A percentile compares a stretch with the other conserved stretches of the same genome.
Conservation (phyloP, 306 rosid species). For the Casuarina glauca region DNA sequence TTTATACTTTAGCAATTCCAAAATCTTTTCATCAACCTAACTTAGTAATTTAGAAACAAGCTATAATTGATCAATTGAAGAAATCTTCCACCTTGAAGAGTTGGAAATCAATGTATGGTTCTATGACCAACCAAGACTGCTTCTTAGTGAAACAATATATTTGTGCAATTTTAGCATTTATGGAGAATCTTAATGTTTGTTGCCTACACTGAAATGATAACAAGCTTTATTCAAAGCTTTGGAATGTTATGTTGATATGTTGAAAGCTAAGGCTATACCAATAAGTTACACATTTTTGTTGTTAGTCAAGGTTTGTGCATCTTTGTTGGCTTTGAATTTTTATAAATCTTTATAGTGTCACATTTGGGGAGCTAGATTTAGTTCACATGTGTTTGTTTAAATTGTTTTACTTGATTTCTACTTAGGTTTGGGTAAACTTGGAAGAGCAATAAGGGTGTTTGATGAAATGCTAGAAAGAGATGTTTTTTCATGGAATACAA, state of each 20-base stretch:
- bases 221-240: constrained; percentile 40
- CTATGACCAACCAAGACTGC: constrained; percentile 35
- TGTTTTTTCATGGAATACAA: constrained; percentile 44
- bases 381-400: constrained; percentile 30
- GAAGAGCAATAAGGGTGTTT: constrained; percentile 50
- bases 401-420: constrained; percentile 69
- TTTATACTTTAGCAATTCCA: too few relatives aligned
- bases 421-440: constrained; percentile 34
- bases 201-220: constrained; percentile 68
- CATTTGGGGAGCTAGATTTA: too few relatives aligned
- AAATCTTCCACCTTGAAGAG: too few relatives aligned
- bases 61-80: too few relatives aligned
- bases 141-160: constrained; percentile 13
- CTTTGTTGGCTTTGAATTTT: constrained; percentile 21
- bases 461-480: constrained; percentile 52
- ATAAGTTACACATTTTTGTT: neutral
- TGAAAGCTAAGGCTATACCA: too few relatives aligned
- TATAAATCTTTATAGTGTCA: constrained; percentile 34
- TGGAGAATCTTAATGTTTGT: constrained; percentile 52
- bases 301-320: constrained; percentile 58
- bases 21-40: too few relatives aligned
- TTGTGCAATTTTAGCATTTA: constrained; percentile 51
- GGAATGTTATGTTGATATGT: too few relatives aligned
- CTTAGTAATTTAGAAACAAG: too few relatives aligned
- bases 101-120: constrained; percentile 17